These are phyloP conservation scores for Monilinia fructicola DNA, from an alignment of 2,329 filamentous ascomycete species.

Conservation along the genomic window DNA sequence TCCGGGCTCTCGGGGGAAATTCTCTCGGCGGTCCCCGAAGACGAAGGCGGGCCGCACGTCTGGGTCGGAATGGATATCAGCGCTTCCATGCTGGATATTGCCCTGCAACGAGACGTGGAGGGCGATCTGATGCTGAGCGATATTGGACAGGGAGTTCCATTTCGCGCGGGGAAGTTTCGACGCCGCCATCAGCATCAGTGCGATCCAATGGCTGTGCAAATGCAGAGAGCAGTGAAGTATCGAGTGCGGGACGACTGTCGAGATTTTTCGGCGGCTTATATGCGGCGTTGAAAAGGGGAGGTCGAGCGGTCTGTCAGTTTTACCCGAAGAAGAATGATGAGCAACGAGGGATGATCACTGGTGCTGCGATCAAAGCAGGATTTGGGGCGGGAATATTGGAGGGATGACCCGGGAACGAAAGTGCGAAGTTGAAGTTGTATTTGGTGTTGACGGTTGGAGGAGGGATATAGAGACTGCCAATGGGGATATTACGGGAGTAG, in stretches of 20 bases:
- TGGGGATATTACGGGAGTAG: slow-evolving; percentile 84
- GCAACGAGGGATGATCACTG: slow-evolving; percentile 88
- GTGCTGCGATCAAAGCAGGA: slow-evolving; percentile 86
- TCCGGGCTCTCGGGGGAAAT: slow-evolving; percentile 94
- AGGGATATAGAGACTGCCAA: slow-evolving; percentile 46
- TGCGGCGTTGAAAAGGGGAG: slow-evolving; percentile 77
- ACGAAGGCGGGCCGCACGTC: slow-evolving; percentile 80
- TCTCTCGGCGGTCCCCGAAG: slow-evolving; percentile 66
- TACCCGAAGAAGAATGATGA: slow-evolving; percentile 96
- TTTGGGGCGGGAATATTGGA: slow-evolving; percentile 94
- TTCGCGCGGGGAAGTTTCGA: slow-evolving; percentile 92
- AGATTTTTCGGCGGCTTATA: slow-evolving; percentile 95
- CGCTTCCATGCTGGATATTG: slow-evolving; percentile 94
- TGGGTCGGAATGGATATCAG: slow-evolving; percentile 99
- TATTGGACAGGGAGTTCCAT: slow-evolving; percentile 93
- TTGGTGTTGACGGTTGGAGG: slow-evolving; percentile 87
- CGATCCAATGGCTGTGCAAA: slow-evolving; percentile 99
- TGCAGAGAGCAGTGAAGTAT: slow-evolving; percentile 84
- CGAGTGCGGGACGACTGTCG: slow-evolving; percentile 71
- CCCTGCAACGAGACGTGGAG: slow-evolving; percentile 85
- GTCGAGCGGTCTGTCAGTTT: slow-evolving; percentile 92
- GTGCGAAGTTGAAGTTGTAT: slow-evolving; percentile 94
- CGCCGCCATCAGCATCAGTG: slow-evolving; percentile 89
- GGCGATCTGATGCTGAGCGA: slow-evolving; percentile 93
- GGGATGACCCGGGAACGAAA: slow-evolving; percentile 92